phyloP scores from a whole-genome alignment of 164 flowering plant species.

The Nymphaea colorata region DNA sequence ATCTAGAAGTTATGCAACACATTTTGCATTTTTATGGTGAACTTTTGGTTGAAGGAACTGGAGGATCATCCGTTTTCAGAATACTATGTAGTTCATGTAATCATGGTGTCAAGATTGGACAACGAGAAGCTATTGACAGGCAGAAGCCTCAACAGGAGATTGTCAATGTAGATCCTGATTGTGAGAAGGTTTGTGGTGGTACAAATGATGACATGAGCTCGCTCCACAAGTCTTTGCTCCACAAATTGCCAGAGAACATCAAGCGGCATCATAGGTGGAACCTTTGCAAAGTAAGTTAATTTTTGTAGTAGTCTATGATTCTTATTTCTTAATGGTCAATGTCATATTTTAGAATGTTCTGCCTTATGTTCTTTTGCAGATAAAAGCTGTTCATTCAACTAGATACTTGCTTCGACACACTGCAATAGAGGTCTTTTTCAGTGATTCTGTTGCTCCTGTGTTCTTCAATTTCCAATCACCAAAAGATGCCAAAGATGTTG shows the following conservation, averaged over 20 bases:
- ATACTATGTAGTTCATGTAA: slow-evolving; percentile 23
- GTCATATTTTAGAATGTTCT: not conserved
- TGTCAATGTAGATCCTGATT: slow-evolving; percentile 30
- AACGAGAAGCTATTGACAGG: slow-evolving; percentile 17
- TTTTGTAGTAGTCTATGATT: not conserved
- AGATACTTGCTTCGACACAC: slow-evolving; percentile 89
- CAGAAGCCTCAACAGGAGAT: no score
- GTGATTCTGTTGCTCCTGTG: slow-evolving; percentile 67
- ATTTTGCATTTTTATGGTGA: slow-evolving; percentile 81
- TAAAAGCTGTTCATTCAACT: slow-evolving; percentile 93
- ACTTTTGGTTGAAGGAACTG: slow-evolving; percentile 92
- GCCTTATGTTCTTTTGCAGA: slow-evolving; percentile 25
- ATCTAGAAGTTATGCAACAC: slow-evolving; percentile 66
- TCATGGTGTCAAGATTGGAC: slow-evolving; percentile 14
- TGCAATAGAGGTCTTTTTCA: slow-evolving; percentile 85
- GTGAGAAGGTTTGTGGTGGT: slow-evolving; percentile 24
- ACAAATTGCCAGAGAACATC: slow-evolving; percentile 32
- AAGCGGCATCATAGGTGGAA: slow-evolving; percentile 91
- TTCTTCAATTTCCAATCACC: slow-evolving; percentile 79
- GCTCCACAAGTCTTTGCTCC: slow-evolving; percentile 14
- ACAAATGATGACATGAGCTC: slow-evolving; percentile 7
- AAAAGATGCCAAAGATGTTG: slow-evolving; percentile 82
- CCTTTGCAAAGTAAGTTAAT: slow-evolving; percentile 46
- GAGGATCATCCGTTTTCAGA: slow-evolving; percentile 73
- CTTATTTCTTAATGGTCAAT: not conserved